Evolutionary conservation across 116 monocot genomes (phyloP).

Genomic region (Phalaenopsis hybrid): DNA sequence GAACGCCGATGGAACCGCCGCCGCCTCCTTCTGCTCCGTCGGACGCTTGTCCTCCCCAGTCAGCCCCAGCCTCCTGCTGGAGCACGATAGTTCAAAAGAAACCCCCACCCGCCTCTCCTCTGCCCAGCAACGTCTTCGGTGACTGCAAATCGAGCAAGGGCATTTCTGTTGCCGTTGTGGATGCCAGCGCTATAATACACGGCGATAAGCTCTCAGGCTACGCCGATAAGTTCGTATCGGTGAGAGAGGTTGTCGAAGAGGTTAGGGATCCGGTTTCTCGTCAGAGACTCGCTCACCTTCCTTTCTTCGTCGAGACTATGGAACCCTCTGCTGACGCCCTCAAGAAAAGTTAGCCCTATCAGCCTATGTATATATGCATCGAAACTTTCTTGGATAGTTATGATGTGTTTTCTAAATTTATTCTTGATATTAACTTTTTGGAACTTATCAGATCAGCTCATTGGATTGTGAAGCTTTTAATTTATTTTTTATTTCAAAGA

Average conservation of each 20-base stretch:
- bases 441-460: too few species aligned
- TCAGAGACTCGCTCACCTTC: slow-evolving; percentile 46
- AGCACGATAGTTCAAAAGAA: slow-evolving; percentile 24
- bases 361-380: too few species aligned
- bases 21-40: neutral
- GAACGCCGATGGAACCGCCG: neutral
- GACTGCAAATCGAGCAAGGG: slow-evolving; percentile 25
- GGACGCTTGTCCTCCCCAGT: neutral
- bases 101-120: slow-evolving; percentile 7
- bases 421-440: too few species aligned
- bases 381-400: too few species aligned
- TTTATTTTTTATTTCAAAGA: too few species aligned
- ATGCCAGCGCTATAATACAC: slow-evolving; percentile 84
- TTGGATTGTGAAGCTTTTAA: too few species aligned
- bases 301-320: slow-evolving; percentile 62
- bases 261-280: slow-evolving; percentile 73
- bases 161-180: slow-evolving; percentile 70
- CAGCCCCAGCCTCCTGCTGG: slow-evolving; percentile 12
- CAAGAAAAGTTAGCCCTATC: slow-evolving; percentile 53
- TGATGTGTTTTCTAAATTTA: too few species aligned
- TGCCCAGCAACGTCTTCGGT: slow-evolving; percentile 18
- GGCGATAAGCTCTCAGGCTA: slow-evolving; percentile 50
- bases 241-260: slow-evolving; percentile 73
- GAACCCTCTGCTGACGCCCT: slow-evolving; percentile 74
- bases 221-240: slow-evolving; percentile 75